phyloP scores from a whole-genome alignment of 208 protist genomes.

The Acanthamoeba sp. region DNA sequence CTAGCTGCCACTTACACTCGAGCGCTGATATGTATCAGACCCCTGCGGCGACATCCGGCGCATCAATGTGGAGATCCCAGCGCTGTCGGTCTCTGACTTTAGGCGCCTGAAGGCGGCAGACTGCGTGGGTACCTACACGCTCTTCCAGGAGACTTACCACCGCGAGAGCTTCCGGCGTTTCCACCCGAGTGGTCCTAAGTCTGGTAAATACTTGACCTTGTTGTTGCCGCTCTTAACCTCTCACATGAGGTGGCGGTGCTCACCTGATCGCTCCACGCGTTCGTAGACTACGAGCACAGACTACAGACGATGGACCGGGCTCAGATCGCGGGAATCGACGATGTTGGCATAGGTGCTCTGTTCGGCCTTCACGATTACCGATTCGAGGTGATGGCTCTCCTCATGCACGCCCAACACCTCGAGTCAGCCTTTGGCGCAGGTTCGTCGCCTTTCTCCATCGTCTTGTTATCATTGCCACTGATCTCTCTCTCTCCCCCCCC shows the following conservation, averaged over 20 bases:
- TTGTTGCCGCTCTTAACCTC: not conserved
- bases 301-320: slow-evolving; percentile 84
- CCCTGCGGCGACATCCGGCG: slow-evolving; percentile 82
- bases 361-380: slow-evolving; percentile 86
- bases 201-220: too few relatives aligned
- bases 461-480: not conserved
- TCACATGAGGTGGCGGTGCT: too few relatives aligned
- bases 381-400: slow-evolving; percentile 83
- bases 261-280: too few relatives aligned
- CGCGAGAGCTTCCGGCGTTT: slow-evolving; percentile 82
- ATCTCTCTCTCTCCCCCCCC: too few relatives aligned
- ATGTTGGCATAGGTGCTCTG: slow-evolving; percentile 86
- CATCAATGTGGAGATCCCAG: slow-evolving; percentile 88
- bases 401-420: slow-evolving; percentile 85
- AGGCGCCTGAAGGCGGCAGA: slow-evolving; percentile 82
- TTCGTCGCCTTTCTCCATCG: not conserved
- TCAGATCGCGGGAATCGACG: slow-evolving; percentile 82
- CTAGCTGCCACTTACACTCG: not conserved
- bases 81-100: slow-evolving; percentile 83
- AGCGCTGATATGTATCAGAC: slow-evolving; percentile 42
- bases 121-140: slow-evolving; percentile 85
- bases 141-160: slow-evolving; percentile 89
- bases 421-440: slow-evolving; percentile 78
- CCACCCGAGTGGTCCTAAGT: slow-evolving; percentile 85
- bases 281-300: slow-evolving; percentile 84